phyloP scores from a whole-genome alignment of 352 stramenopile genomes.

The Phytophthora capsici region DNA sequence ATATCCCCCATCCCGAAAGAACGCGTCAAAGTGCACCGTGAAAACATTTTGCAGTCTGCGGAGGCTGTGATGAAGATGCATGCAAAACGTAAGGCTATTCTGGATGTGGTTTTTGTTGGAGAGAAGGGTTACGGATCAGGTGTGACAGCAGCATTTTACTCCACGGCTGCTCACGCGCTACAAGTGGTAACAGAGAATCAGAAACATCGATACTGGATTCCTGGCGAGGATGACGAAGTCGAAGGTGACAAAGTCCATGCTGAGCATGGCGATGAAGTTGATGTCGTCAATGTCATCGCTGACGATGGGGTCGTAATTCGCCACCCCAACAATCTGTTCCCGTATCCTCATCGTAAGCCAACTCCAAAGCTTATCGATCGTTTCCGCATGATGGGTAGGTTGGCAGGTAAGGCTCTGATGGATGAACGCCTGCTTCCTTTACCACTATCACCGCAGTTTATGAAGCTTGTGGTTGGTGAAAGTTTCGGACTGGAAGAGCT shows the following conservation, averaged over 20 bases:
- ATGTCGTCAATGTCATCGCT: constrained; percentile 14
- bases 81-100: constrained; percentile 78
- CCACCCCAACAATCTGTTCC: constrained; percentile 82
- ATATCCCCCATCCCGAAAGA: constrained; percentile 88
- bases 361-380: constrained; percentile 59
- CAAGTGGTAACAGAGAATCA: constrained; percentile 62
- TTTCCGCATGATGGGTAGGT: constrained; percentile 83
- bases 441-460: constrained; percentile 77
- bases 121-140: constrained; percentile 88
- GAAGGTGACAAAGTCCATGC: constrained; percentile 6
- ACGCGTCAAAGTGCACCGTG: constrained; percentile 82
- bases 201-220: constrained; percentile 60
- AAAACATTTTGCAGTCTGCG: constrained; percentile 76
- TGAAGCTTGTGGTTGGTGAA: constrained; percentile 78
- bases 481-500: constrained; percentile 60
- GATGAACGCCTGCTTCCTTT: constrained; percentile 80
- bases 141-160: constrained; percentile 88
- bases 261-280: constrained; percentile 4
- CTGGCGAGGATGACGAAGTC: constrained; percentile 55
- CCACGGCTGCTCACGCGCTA: constrained; percentile 70
- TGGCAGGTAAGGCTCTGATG: constrained; percentile 86
- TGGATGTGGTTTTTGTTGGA: constrained; percentile 87
- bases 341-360: constrained; percentile 52
- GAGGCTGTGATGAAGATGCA: constrained; percentile 89
- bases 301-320: constrained; percentile 62